Evolutionary conservation across 805 yeast species (phyloP), one percentile per base, ranked within the genome.

Genomic region (Starmerella kuoi): DNA sequence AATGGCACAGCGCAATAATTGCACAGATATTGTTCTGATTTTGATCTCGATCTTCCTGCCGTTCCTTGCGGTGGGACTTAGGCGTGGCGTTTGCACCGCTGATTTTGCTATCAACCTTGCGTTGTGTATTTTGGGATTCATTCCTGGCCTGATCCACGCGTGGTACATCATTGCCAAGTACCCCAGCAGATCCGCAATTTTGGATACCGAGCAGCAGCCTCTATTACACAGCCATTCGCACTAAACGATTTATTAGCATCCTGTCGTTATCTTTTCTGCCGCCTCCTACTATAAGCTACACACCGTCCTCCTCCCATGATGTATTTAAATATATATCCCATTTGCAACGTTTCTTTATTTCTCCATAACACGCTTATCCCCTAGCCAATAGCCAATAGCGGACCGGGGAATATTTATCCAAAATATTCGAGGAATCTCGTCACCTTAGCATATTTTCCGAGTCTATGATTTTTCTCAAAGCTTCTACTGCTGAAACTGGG

Each of bases 71-170:
- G 94, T 83, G 17, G 68, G 75, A 54, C 62, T 81, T 48, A 79
- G 80, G 56, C 67, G 79, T 41, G 94, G 94, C 2, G 45, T 79
- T 40, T 76, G 79, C 48, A 76, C 87, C 1, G 74, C 77, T 6
- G 94, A 83, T 55, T 66, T 50, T 40, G 59, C 76, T 42, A 78
- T 84, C 55, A 83, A 82, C 60, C 66, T 83, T 36, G 74, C 79
- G 5, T 68, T 83, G 24, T 79, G 85, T 59, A 55, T 73, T 43
- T 65, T 83, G 34, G 91, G 93, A 1, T 77, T 69, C 57, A 55
- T 83, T 41, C 94, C 94, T 0, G 94, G 91, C 9, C 68, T 82
- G 28, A 60, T 83, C 46, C 94, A 83, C 55, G 65, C 79, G 31
- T 77, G 83, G 73, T 83, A 81, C 60, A 78, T 83, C 54, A 81